These are phyloP conservation scores for Hordeum pubiflorum DNA, from an alignment of 202 grass and related monocot genomes.

Conservation along the genomic window DNA sequence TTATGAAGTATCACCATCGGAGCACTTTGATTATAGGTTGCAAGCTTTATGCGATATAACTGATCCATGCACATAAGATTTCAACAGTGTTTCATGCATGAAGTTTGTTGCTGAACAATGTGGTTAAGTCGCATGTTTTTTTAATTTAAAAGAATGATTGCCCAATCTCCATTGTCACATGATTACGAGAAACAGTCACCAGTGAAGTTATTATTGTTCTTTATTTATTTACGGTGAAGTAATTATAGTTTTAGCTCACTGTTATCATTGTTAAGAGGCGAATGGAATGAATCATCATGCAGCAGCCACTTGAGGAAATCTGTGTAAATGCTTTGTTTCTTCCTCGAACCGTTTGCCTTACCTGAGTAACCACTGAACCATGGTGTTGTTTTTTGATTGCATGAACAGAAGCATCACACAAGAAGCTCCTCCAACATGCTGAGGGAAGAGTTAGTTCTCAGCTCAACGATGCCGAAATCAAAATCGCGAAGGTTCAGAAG, in stretches of 20 bases:
- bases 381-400: background rate
- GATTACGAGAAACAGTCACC: background rate
- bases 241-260: background rate
- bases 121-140: background rate
- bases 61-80: background rate
- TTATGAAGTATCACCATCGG: background rate
- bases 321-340: background rate
- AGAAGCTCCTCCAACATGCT: constrained; percentile 62
- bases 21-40: background rate
- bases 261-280: background rate
- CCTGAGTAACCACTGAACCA: background rate
- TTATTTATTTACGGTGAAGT: too few relatives aligned
- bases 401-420: constrained; percentile 64
- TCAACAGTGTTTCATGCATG: background rate
- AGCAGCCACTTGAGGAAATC: background rate
- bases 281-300: background rate
- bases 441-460: constrained; percentile 56
- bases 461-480: constrained; percentile 60
- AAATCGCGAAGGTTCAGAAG: constrained; percentile 63
- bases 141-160: background rate
- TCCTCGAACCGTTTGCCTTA: background rate
- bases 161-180: background rate
- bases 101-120: background rate
- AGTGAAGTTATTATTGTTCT: background rate
- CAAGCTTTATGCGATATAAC: background rate